Evolutionary conservation across 2,329 filamentous ascomycete species (phyloP).

Genomic region (Colletotrichum lentis): DNA sequence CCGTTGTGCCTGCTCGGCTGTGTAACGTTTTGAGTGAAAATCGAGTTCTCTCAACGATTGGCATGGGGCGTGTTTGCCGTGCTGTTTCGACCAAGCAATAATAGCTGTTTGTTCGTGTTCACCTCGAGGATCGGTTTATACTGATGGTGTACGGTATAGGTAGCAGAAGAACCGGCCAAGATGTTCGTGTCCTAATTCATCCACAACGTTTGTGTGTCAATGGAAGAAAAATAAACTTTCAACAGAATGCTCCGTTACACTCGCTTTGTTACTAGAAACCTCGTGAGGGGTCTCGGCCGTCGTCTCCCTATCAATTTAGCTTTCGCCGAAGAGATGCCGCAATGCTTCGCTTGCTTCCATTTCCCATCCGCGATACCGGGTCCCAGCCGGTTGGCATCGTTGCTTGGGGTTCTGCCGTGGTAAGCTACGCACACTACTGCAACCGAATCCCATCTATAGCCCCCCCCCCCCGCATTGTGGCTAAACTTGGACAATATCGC

Average conservation of each 20-base stretch:
- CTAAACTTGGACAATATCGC: slow-evolving; percentile 24
- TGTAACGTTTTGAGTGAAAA: not conserved
- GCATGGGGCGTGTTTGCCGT: not conserved
- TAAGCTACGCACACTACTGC: slow-evolving; percentile 17
- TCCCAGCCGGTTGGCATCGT: slow-evolving; percentile 12
- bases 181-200: not conserved
- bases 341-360: not conserved
- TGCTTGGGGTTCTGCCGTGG: not conserved
- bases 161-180: no score
- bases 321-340: not conserved
- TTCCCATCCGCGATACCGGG: not conserved
- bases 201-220: no score
- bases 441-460: not conserved
- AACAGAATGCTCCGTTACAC: no score
- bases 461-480: slow-evolving; percentile 32
- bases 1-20: not conserved
- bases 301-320: not conserved
- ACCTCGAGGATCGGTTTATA: not conserved
- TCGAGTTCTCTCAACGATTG: not conserved
- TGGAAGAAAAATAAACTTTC: no score
- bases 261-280: no score
- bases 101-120: not conserved
- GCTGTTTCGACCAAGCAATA: not conserved
- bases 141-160: no score
- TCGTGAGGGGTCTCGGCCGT: no score